Conservation (phyloP, 805 yeast species). For the Wickerhamiella bombiphila region DNA sequence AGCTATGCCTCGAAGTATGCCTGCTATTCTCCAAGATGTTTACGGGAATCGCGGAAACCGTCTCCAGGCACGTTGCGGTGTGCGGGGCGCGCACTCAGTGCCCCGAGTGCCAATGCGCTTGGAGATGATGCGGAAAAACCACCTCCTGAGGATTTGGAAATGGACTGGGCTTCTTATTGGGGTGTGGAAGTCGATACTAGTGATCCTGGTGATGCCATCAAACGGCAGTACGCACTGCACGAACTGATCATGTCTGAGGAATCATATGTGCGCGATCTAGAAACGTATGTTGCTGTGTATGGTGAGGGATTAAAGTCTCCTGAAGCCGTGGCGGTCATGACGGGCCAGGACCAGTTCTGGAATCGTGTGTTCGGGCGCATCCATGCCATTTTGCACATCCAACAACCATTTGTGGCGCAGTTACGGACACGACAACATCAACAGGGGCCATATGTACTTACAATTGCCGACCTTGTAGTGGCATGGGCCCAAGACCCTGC, state of each 20-base stretch:
- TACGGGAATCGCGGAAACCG: conserved; percentile 14
- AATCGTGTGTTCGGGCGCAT: conserved; percentile 45
- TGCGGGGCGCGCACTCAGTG: background rate
- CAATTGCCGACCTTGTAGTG: conserved; percentile 35
- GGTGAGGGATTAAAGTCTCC: conserved; percentile 25
- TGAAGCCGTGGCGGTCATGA: conserved; percentile 30
- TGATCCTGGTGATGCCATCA: conserved; percentile 27
- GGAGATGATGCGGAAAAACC: background rate
- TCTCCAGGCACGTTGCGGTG: background rate
- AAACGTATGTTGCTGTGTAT: conserved; percentile 45
- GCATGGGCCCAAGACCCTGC: conserved; percentile 40
- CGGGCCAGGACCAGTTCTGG: conserved; percentile 41
- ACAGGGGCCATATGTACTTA: conserved; percentile 47
- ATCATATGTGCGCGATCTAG: conserved; percentile 50
- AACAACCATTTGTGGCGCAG: conserved; percentile 42
- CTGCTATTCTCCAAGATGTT: conserved; percentile 22
- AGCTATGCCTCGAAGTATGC: conserved; percentile 2
- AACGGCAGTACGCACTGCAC: conserved; percentile 59
- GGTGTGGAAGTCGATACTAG: conserved; percentile 10
- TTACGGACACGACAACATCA: conserved; percentile 40
- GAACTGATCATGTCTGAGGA: conserved; percentile 63
- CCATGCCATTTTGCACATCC: conserved; percentile 38
- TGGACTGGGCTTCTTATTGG: conserved; percentile 20
- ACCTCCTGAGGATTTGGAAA: conserved; percentile 8
- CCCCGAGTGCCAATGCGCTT: background rate